Evolutionary conservation across 106 monocot genomes (phyloP), one percentile per base, ranked within the genome.

Genomic region (Dendrobium nobile): DNA sequence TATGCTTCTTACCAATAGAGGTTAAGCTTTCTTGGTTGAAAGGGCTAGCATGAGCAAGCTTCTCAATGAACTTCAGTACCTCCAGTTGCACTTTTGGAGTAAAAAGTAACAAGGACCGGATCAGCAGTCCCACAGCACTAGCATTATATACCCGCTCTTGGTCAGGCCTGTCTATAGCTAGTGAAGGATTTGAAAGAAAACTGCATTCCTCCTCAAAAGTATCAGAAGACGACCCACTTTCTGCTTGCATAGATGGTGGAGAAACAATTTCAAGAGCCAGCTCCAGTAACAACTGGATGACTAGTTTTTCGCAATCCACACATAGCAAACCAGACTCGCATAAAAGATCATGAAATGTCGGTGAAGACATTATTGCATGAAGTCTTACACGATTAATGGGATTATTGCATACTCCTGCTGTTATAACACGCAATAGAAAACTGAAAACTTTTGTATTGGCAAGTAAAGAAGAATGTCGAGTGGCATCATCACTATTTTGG

Each of bases 11-110:
- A 95, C 98, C 99, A 79, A 91, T 91, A 82, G 95, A 93, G 84
- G 93, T 95, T 77, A 99, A 90, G 64, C 86, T 99, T 73, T 99
- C 95, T 77, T 90, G 95, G 87, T 99, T 99, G 56, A 99, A 99
- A 56, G 93, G 84, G 19, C 99, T 86, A 81, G 91, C 84, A 82
- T 61, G 84, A 72, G 95, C 89, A 79, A 99, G 88, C 68, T 88
- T 95, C 80, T 95, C 91, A 77, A 99, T 88, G 80, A 99, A 95
- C 37, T 78, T 88, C 51, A 99, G 87, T 56, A 99, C 76, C 75
- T 99, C 99, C 78, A 93, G 81, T 82, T 93, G 99, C 61, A 95
- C 88, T 85, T 91, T 99, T 47, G 99, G 95, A 77, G 99, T 93
- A 83, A 99, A 93, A 13, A 79, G 48, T 81, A 93, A 87, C 82